Evolutionary conservation across 306 rosid genomes (phyloP).

Genomic region (Geum urbanum): DNA sequence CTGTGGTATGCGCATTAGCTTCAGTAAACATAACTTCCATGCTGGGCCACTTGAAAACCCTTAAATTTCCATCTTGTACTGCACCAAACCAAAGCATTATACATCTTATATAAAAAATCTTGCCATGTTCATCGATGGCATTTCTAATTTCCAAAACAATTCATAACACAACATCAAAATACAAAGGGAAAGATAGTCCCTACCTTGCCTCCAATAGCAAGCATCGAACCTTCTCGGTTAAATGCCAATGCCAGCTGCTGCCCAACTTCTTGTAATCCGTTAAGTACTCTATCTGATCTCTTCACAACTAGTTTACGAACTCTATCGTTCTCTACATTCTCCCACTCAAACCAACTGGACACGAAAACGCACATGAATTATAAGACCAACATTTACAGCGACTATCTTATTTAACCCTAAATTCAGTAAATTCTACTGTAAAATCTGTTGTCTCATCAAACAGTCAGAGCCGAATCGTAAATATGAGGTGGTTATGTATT

Average conservation of each 20-base stretch:
- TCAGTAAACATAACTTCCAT: conserved; percentile 62
- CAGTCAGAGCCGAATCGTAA: no score
- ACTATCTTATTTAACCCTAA: no score
- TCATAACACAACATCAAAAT: background rate
- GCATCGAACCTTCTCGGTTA: no score
- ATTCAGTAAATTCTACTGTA: no score
- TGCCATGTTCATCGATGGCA: background rate
- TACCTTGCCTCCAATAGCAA: conserved; percentile 92
- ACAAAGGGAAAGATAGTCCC: conserved; percentile 24
- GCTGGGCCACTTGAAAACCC: conserved; percentile 92
- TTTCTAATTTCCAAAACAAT: background rate
- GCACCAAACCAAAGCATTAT: conserved; percentile 57
- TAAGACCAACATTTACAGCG: background rate
- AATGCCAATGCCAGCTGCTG: conserved; percentile 70
- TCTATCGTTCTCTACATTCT: conserved; percentile 32
- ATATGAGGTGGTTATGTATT: background rate
- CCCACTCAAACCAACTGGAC: conserved; percentile 73
- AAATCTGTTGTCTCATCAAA: no score
- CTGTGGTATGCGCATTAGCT: conserved; percentile 54
- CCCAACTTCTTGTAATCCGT: conserved; percentile 58
- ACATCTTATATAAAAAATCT: conserved; percentile 19
- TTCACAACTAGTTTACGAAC: conserved; percentile 42
- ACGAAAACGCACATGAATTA: background rate
- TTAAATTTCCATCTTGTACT: conserved; percentile 86
- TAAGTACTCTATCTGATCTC: conserved; percentile 44